A percentile compares a stretch with the other conserved stretches of the same genome.
phyloP scores from a whole-genome alignment of 192 early-diverging fungal genomes.

The Coemansia guatemalensis region DNA sequence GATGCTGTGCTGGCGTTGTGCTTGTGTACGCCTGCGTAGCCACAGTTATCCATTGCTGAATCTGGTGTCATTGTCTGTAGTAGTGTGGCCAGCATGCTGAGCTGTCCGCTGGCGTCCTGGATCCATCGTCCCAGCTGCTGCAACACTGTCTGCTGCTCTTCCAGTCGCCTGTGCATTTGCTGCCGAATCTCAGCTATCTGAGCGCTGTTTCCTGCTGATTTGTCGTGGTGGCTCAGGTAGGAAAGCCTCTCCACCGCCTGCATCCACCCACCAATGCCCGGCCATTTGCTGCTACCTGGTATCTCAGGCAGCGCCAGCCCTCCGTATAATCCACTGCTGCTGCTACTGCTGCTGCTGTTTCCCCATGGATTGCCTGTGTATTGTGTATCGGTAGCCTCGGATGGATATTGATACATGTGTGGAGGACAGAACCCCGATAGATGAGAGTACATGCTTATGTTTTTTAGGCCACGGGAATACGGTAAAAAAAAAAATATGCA shows the following conservation, averaged over 20 bases:
- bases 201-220: slow-evolving; percentile 3
- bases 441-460: too few relatives aligned
- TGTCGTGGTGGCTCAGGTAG: neutral
- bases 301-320: slow-evolving; percentile 4
- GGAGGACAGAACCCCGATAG: too few relatives aligned
- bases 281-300: slow-evolving; percentile 9
- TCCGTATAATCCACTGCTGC: too few relatives aligned
- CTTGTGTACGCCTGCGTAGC: neutral
- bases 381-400: too few relatives aligned
- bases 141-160: slow-evolving; percentile 47
- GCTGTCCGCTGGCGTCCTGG: slow-evolving; percentile 30
- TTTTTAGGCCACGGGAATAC: too few relatives aligned
- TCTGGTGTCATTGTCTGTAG: neutral
- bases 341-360: too few relatives aligned
- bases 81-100: slow-evolving; percentile 20
- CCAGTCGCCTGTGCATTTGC: slow-evolving; percentile 33
- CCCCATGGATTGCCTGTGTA: too few relatives aligned
- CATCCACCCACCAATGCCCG: neutral
- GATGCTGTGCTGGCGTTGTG: neutral
- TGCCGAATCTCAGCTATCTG: slow-evolving; percentile 22
- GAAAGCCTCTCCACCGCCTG: slow-evolving; percentile 11
- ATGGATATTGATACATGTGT: too few relatives aligned
- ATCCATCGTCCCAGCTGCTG: slow-evolving; percentile 34
- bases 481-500: too few relatives aligned
- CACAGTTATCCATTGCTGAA: too few relatives aligned